Evolutionary conservation across 805 yeast genomes (phyloP).

Genomic region (Nakazawaea ishiwadae): DNA sequence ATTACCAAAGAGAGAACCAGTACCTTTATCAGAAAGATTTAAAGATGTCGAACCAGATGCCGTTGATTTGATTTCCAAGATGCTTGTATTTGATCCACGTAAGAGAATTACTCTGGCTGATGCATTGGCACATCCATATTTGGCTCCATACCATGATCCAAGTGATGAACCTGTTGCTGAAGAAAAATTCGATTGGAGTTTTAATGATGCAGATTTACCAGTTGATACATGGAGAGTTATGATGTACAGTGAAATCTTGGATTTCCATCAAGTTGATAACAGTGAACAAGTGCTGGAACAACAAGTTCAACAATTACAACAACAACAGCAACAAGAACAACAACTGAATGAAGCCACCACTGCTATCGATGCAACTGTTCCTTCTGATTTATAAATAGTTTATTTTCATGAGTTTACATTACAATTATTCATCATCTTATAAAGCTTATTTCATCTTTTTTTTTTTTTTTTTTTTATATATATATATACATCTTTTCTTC

Average conservation of each 20-base stretch:
- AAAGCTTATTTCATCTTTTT: too few species aligned
- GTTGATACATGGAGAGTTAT: constrained; percentile 98
- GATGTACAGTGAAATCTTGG: constrained; percentile 97
- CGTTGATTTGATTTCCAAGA: constrained; percentile 77
- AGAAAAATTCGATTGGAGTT: constrained; percentile 94
- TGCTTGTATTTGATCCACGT: constrained; percentile 94
- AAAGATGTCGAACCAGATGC: constrained; percentile 79
- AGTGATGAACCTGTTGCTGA: constrained; percentile 95
- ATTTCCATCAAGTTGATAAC: constrained; percentile 86
- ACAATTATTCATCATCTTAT: too few species aligned
- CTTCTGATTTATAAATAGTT: background rate
- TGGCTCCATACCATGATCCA: constrained; percentile 96
- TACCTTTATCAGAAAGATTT: constrained; percentile 80
- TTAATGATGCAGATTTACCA: constrained; percentile 95
- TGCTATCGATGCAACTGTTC: background rate
- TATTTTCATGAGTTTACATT: too few species aligned
- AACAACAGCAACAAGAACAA: constrained; percentile 8
- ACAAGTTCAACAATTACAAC: constrained; percentile 21
- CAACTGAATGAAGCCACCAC: background rate
- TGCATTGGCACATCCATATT: constrained; percentile 84
- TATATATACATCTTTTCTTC: too few species aligned
- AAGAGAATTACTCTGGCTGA: constrained; percentile 91
- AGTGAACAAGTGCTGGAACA: constrained; percentile 16
- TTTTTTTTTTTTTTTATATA: too few species aligned
- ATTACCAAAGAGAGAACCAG: constrained; percentile 88